phyloP scores from a whole-genome alignment of 139 green algal species.

The Eudorina sp. region DNA sequence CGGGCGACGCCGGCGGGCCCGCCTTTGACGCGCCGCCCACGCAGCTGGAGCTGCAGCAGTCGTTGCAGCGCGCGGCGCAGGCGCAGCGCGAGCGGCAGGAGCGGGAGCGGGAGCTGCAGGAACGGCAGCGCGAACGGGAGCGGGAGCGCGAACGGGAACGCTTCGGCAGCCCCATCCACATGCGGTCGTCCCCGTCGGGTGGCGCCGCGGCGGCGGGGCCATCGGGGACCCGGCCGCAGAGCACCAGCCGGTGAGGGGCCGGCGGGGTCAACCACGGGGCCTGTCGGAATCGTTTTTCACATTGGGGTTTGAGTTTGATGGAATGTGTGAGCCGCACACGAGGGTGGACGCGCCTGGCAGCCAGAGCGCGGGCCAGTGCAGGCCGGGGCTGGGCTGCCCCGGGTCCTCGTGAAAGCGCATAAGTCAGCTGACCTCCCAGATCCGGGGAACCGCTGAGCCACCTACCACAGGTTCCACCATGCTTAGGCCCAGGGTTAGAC shows the following conservation, averaged over 20 bases:
- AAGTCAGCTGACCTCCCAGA: no score
- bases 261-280: no score
- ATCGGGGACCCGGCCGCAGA: not conserved
- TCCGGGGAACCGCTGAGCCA: no score
- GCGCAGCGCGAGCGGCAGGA: conserved; percentile 34
- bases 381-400: no score
- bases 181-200: conserved; percentile 13
- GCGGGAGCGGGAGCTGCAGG: conserved; percentile 43
- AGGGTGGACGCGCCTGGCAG: no score
- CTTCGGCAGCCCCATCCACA: conserved; percentile 48
- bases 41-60: conserved; percentile 31
- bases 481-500: no score
- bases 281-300: no score
- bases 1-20: not conserved
- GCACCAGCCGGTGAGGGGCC: conserved; percentile 6
- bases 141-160: conserved; percentile 16
- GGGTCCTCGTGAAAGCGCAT: no score
- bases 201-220: not conserved
- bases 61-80: conserved; percentile 13
- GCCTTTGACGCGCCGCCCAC: not conserved
- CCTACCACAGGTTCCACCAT: no score
- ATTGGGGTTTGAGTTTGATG: no score
- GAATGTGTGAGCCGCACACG: no score
- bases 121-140: conserved; percentile 18
- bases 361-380: no score